These are phyloP conservation scores for Mycothermus thermophilus DNA, from an alignment of 495 filamentous ascomycete species.

Conservation along the genomic window DNA sequence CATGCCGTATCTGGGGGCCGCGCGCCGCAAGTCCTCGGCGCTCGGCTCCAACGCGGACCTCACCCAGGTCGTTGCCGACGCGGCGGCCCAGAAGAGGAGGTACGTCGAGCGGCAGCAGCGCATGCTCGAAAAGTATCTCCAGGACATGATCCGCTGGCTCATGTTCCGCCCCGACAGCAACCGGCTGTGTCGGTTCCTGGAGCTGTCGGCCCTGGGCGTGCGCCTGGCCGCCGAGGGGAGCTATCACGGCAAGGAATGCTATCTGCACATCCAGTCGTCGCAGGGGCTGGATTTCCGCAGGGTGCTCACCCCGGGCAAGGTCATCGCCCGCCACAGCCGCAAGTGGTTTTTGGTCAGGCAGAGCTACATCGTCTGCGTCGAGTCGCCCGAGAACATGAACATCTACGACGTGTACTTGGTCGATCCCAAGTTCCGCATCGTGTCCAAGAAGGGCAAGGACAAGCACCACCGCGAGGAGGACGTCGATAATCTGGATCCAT, in stretches of 20 bases:
- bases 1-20: slow-evolving; percentile 36
- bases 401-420: slow-evolving; percentile 97
- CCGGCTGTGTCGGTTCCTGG: slow-evolving; percentile 87
- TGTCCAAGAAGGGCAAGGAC: slow-evolving; percentile 57
- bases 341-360: slow-evolving; percentile 98
- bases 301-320: slow-evolving; percentile 56
- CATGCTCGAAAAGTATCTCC: slow-evolving; percentile 83
- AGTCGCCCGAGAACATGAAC: slow-evolving; percentile 96
- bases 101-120: slow-evolving; percentile 56
- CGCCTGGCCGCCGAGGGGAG: slow-evolving; percentile 87
- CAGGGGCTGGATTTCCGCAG: slow-evolving; percentile 84
- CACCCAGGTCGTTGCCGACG: slow-evolving; percentile 10
- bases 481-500: slow-evolving; percentile 22
- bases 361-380: slow-evolving; percentile 93
- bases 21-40: slow-evolving; percentile 20
- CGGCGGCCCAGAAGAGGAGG: slow-evolving; percentile 30
- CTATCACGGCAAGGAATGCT: slow-evolving; percentile 96
- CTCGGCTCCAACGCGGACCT: slow-evolving; percentile 18
- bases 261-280: slow-evolving; percentile 75
- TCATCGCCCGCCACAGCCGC: slow-evolving; percentile 69
- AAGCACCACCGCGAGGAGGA: slow-evolving; percentile 40
- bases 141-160: slow-evolving; percentile 83
- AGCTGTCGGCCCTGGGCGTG: slow-evolving; percentile 90
- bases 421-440: slow-evolving; percentile 67
- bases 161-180: slow-evolving; percentile 96